Evolutionary conservation across 495 filamentous ascomycete genomes (phyloP).

Genomic region (Xylaria acuta): DNA sequence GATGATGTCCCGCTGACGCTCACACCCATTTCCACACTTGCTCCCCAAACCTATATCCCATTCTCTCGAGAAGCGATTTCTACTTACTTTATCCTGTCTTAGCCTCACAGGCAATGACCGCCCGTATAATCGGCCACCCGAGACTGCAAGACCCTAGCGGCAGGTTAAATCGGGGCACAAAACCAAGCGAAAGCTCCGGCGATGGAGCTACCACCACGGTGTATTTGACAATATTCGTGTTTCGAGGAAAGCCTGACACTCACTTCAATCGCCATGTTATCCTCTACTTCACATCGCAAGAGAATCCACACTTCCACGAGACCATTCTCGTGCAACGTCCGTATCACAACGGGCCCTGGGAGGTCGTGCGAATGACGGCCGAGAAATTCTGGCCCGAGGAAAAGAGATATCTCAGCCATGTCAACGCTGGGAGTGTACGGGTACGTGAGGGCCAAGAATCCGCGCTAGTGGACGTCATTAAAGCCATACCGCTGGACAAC

Average conservation of each 20-base stretch:
- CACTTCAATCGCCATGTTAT: conserved; percentile 16
- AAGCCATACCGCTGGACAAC: background rate
- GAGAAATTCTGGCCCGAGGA: conserved; percentile 13
- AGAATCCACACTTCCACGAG: conserved; percentile 2
- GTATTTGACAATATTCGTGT: conserved; percentile 8
- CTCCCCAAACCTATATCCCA: background rate
- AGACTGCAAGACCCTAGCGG: background rate
- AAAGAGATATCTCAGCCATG: conserved; percentile 3
- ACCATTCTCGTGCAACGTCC: conserved; percentile 1
- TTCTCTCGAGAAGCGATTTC: background rate
- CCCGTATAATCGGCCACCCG: background rate
- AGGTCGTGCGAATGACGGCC: background rate
- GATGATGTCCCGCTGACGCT: background rate
- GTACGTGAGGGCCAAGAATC: background rate
- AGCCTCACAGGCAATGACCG: background rate
- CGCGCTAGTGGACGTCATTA: background rate
- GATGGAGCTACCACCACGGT: conserved; percentile 5
- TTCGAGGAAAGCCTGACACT: conserved; percentile 5
- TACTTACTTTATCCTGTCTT: background rate
- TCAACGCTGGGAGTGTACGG: background rate
- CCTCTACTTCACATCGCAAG: conserved; percentile 9
- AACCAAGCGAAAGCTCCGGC: background rate
- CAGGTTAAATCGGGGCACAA: background rate
- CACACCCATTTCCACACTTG: background rate
- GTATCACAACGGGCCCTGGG: background rate